A percentile compares a stretch with the other conserved stretches of the same genome.
phyloP scores from a whole-genome alignment of 2,329 filamentous ascomycete species.

The Colletotrichum ledebouriae region DNA sequence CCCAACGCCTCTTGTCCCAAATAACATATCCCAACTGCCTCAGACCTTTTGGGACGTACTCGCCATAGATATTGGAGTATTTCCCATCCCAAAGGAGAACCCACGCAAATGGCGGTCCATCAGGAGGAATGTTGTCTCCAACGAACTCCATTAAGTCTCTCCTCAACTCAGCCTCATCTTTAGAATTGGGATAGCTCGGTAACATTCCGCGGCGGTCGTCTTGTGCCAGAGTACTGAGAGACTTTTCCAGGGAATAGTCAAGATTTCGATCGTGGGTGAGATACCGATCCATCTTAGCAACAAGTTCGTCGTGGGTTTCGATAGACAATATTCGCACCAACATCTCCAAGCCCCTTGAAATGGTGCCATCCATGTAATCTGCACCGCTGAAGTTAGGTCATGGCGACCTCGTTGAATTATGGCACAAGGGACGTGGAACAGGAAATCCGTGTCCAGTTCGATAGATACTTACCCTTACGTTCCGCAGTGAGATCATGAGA shows the following conservation, averaged over 20 bases:
- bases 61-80: constrained; percentile 11
- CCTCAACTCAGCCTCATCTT: constrained; percentile 5
- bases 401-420: no score
- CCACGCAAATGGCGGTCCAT: constrained; percentile 9
- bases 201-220: background rate
- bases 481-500: constrained; percentile 6
- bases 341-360: constrained; percentile 7
- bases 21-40: constrained; percentile 10
- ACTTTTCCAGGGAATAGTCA: background rate
- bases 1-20: constrained; percentile 2
- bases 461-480: background rate
- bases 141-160: background rate
- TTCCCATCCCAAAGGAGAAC: constrained; percentile 5
- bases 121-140: background rate
- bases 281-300: background rate
- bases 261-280: background rate
- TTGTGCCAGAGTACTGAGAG: background rate
- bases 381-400: background rate
- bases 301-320: constrained; percentile 1
- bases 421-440: no score
- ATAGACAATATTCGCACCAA: background rate
- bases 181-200: background rate
- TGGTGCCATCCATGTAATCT: constrained; percentile 14
- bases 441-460: no score
- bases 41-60: background rate